Evolutionary conservation across 805 yeast genomes (phyloP).

Genomic region (Kodamaea kaohsiungensis): DNA sequence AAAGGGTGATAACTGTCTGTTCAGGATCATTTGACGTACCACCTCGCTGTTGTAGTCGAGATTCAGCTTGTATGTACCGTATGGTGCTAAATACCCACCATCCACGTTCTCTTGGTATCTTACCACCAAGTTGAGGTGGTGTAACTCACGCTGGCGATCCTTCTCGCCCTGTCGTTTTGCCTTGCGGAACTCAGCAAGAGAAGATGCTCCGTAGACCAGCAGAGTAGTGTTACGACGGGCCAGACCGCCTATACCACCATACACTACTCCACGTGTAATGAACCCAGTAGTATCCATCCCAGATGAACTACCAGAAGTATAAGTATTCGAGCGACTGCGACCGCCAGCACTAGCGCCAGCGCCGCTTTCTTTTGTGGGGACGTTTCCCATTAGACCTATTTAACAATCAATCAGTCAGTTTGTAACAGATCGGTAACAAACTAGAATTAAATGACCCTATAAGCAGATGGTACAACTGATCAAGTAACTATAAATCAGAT

Average conservation of each 20-base stretch:
- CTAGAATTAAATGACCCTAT: neutral
- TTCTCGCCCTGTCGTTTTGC: constrained; percentile 50
- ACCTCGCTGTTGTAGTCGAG: constrained; percentile 71
- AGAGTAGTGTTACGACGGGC: constrained; percentile 24
- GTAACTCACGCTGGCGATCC: constrained; percentile 52
- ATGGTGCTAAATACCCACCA: constrained; percentile 93
- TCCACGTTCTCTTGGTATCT: constrained; percentile 73
- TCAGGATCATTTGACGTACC: constrained; percentile 69
- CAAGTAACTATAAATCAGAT: neutral
- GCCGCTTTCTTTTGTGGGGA: constrained; percentile 40
- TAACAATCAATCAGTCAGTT: neutral
- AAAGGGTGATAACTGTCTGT: constrained; percentile 82
- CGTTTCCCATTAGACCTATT: constrained; percentile 53
- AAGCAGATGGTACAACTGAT: neutral
- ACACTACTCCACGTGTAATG: constrained; percentile 9
- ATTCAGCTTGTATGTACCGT: constrained; percentile 79
- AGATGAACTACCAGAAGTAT: constrained; percentile 2
- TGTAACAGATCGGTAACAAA: neutral
- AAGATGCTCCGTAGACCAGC: constrained; percentile 12
- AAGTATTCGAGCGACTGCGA: constrained; percentile 13
- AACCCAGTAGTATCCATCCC: constrained; percentile 8
- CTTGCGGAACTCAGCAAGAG: constrained; percentile 22
- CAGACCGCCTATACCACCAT: neutral
- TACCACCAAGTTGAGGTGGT: constrained; percentile 58
- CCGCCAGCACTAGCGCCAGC: constrained; percentile 12